A percentile compares a stretch with the other conserved stretches of the same genome.
Conservation (phyloP, 768 basidiomycete species). For the Collybiopsis confluens region DNA sequence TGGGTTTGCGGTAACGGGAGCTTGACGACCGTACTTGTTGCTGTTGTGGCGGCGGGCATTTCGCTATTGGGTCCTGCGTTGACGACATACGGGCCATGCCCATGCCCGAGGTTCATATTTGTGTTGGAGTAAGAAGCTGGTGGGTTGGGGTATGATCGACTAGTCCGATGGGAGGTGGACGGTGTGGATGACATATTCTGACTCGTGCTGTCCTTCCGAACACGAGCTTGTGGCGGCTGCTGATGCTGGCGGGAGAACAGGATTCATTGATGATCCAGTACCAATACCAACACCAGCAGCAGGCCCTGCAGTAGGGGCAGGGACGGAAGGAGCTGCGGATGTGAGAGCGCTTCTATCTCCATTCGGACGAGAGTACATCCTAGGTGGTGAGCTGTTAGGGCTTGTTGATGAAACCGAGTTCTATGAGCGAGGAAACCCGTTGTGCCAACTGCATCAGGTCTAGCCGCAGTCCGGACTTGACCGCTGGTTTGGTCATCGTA, state of each 20-base stretch:
- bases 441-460: background rate
- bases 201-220: constrained; percentile 5
- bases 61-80: background rate
- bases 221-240: background rate
- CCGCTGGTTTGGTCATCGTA: background rate
- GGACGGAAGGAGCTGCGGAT: background rate
- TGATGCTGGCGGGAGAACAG: background rate
- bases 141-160: background rate
- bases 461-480: background rate
- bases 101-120: too few relatives aligned
- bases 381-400: background rate
- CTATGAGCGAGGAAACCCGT: background rate
- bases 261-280: background rate
- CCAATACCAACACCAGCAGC: background rate
- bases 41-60: background rate
- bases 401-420: background rate
- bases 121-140: background rate
- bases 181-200: background rate
- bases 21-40: background rate
- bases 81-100: too few relatives aligned
- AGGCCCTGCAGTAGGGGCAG: background rate
- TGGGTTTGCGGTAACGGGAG: background rate
- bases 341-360: background rate
- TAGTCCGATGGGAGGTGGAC: background rate
- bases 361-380: background rate